A percentile compares a stretch with the other conserved stretches of the same genome.
Conservation (phyloP, 768 basidiomycete genomes). For the Coprinopsis marcescibilis region DNA sequence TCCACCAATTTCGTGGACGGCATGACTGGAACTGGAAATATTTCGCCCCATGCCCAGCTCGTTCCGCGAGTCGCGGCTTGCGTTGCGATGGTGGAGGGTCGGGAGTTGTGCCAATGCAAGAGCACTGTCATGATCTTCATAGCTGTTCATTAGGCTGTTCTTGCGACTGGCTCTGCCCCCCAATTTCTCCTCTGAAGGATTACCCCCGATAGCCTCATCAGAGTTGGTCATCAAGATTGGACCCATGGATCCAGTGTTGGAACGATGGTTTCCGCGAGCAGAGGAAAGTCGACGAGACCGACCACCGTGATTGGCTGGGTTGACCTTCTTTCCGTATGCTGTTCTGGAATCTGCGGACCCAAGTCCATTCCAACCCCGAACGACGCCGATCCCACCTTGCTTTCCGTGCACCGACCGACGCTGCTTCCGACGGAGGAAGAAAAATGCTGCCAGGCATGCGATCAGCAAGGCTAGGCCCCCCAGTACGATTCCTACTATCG, state of each 20-base stretch:
- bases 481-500: constrained; percentile 48
- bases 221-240: constrained; percentile 17
- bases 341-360: constrained; percentile 28
- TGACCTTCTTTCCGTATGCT: too few species aligned
- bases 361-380: constrained; percentile 25
- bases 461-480: constrained; percentile 37
- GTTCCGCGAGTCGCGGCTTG: constrained; percentile 1
- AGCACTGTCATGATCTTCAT: constrained; percentile 17
- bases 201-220: constrained; percentile 16
- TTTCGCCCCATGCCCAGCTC: too few species aligned
- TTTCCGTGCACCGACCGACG: constrained; percentile 3
- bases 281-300: too few species aligned
- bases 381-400: constrained; percentile 5
- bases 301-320: too few species aligned
- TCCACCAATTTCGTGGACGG: too few species aligned
- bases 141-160: constrained; percentile 12
- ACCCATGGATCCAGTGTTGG: constrained; percentile 17
- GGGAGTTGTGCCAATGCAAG: constrained; percentile 20
- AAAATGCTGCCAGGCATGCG: constrained; percentile 25
- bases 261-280: too few species aligned
- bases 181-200: constrained; percentile 16
- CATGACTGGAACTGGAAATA: too few species aligned
- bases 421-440: constrained; percentile 22
- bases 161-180: constrained; percentile 9
- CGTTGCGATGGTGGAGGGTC: constrained; percentile 15